Evolutionary conservation across 345 rosid species (phyloP).

Genomic region (Trapa incisa): DNA sequence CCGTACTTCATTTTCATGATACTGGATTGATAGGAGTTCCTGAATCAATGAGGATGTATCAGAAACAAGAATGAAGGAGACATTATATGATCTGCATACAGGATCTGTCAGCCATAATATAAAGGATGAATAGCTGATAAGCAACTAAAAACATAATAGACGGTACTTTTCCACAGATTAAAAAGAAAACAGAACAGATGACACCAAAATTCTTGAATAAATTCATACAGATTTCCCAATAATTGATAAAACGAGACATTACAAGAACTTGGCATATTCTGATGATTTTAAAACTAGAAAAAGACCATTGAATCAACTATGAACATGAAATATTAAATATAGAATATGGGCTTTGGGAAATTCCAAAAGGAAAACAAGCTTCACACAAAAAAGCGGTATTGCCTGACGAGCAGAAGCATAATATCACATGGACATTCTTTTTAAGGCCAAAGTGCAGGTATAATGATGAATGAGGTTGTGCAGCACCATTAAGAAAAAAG

Average conservation of each 20-base stretch:
- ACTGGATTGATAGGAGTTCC: conserved; percentile 46
- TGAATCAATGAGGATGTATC: conserved; percentile 12
- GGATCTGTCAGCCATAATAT: neutral
- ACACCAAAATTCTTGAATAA: neutral
- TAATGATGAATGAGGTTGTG: neutral
- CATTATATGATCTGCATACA: neutral
- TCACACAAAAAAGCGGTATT: too few relatives aligned
- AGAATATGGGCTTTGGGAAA: neutral
- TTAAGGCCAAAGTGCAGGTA: neutral
- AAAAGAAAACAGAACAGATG: too few relatives aligned
- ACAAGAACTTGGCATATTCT: neutral
- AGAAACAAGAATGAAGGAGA: conserved; percentile 1
- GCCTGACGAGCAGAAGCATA: too few relatives aligned
- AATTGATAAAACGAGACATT: too few relatives aligned
- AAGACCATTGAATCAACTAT: neutral
- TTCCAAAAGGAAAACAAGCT: too few relatives aligned
- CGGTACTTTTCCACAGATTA: too few relatives aligned
- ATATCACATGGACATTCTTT: too few relatives aligned
- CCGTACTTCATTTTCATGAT: conserved; percentile 56
- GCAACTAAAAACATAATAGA: neutral
- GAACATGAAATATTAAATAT: neutral
- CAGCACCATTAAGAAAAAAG: conserved; percentile 3
- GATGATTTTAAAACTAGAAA: neutral
- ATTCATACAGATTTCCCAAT: neutral
- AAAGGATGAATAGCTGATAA: neutral